Evolutionary conservation across 768 basidiomycete species (phyloP), one percentile per base, ranked within the genome.

Genomic region (Pulveroboletus sp.): DNA sequence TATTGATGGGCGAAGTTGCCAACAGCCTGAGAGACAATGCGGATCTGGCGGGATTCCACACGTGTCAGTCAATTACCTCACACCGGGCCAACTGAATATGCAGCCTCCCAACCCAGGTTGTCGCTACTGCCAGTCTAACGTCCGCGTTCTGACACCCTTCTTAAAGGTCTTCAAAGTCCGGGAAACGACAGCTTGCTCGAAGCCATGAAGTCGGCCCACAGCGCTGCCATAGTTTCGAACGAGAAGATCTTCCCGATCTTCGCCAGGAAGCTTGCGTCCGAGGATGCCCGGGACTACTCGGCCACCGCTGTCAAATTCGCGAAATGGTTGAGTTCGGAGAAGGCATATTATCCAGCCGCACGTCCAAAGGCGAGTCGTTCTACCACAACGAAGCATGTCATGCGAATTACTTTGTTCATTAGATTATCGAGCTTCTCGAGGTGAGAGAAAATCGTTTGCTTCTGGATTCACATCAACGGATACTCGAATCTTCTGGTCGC

Each of bases 361-460:
- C 73, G 77, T 30, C 73, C 71, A 38, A 73, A 76, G 65, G 81
- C 80, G 50, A 51, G 68, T 58, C 8, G 35, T 22, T n/a, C n/a
- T 6, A 5, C 32, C 49, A 23, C 24, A 13, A 17, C 11, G 16
- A 29, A 43, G 52, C 20, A 57, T 45, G 27, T 42, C 16, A 35
- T 26, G 23, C 49, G 49, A 26, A 54, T 38, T 23, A 10, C 43
- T 35, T 19, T 24, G 29, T 37, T n/a, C n/a, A 17, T 45, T 23
- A 82, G 80, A 81, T 82, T 43, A 46, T 81, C 27, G 71, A 69
- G 30, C 66, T 81, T 37, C 68, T 81, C 20, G 64, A 74, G 68
- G 80, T 79, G 36, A 63, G 68, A 20, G 65, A 55, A 12, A 23
- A 7, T 32, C 24, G 10, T 41, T 31, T 13, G 14, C 31, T 16